phyloP scores from a whole-genome alignment of 495 filamentous ascomycete genomes.

The Tuber microsphaerosporum region DNA sequence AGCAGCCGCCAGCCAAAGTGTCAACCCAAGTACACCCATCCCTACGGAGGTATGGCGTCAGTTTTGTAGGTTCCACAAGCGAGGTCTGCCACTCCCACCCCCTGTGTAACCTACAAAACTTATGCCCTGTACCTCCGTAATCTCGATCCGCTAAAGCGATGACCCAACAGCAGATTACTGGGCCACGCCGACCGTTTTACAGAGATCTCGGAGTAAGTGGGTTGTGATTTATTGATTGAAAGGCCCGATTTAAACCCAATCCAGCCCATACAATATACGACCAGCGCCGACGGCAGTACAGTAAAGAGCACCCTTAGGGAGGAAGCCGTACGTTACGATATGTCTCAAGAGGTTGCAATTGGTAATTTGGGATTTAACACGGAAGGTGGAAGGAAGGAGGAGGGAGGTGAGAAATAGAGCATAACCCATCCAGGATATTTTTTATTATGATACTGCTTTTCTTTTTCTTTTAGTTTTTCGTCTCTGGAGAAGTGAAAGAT shows the following conservation, averaged over 20 bases:
- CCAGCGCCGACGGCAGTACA: no score
- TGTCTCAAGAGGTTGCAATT: not conserved
- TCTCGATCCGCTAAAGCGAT: not conserved
- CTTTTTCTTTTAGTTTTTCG: not conserved
- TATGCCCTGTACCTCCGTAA: no score
- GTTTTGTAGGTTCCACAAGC: no score
- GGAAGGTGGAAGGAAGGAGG: not conserved
- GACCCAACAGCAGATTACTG: not conserved
- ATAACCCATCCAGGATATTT: not conserved
- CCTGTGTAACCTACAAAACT: no score
- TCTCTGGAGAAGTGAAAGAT: not conserved
- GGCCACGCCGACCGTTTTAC: not conserved
- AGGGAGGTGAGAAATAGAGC: not conserved
- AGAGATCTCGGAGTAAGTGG: not conserved
- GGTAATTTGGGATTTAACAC: not conserved
- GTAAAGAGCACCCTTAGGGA: no score
- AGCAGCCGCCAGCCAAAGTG: no score
- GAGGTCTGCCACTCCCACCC: no score
- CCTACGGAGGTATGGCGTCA: no score
- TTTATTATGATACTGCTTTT: not conserved
- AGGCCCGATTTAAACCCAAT: not conserved
- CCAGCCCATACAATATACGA: not conserved
- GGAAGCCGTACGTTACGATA: not conserved
- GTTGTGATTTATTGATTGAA: not conserved
- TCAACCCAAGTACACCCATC: no score